Base-by-base conservation (phyloP, 2,329 filamentous ascomycete species). In the Trichoderma arundinaceum region DNA sequence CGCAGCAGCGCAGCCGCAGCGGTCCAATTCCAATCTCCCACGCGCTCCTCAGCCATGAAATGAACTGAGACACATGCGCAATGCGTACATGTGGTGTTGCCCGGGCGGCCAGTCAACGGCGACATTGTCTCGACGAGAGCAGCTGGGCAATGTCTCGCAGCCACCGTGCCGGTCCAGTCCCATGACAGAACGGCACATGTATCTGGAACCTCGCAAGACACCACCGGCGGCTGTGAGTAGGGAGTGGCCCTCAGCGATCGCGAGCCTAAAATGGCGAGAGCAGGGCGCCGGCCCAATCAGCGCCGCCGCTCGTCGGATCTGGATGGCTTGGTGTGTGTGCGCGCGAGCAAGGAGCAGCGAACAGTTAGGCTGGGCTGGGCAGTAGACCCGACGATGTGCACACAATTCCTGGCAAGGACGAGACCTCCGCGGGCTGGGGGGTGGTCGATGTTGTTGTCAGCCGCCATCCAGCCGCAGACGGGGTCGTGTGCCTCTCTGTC, bases 111-210 rank as follows among this genome's bases (percentile, higher is more conserved):
- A 64, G 61, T 57, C 41, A 56, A 57, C 52, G 52, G 61, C 33
- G 39, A 19, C 33, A 46, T 38, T 57, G 51, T 46, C 51, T 64
- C 44, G 15, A 9, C n/a, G 53, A 59, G 53, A 33, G 44, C 62
- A 65, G 43, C 62, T 65, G 62, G 35, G 62, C 62, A 65, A 65
- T 65, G 62, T 65, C 62, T 65, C 62, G 62, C 62, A 59, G 62
- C 53, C 62, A 59, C 62, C 59, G 22, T 13, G 38, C 35, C 33
- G 49, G 39, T 15, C 59, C 62, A 65, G 62, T 65, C 62, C 53
- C 62, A 58, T 65, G 62, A 65, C 53, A 58, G 62, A 43, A 58
- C 62, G 52, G 52, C 51, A 64, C 52, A 57, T 56, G 61, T 64
- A 57, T 51, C 46, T 57, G 61, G 61, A 57, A 60, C 57, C 35